A percentile compares a stretch with the other conserved stretches of the same genome.
phyloP scores from a whole-genome alignment of 768 basidiomycete genomes.

The Brasilioporus rufonigricans region DNA sequence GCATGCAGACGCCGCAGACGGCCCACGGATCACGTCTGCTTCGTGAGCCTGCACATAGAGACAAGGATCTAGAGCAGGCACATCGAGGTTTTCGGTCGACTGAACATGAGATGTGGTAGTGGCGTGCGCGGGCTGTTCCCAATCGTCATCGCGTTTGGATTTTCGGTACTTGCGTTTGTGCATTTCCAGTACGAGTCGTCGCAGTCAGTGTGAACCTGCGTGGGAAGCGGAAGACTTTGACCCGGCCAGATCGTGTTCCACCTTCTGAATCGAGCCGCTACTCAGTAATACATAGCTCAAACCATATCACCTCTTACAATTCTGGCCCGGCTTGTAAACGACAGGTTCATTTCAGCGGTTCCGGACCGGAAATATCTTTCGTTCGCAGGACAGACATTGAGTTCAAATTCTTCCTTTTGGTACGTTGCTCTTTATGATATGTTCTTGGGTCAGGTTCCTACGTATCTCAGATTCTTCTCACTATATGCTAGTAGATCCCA shows the following conservation, averaged over 20 bases:
- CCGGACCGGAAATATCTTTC: no score
- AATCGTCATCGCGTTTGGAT: constrained; percentile 6
- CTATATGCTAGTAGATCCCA: no score
- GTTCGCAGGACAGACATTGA: no score
- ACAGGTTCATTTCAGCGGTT: no score
- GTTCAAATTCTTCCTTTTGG: background rate
- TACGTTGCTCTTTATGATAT: background rate
- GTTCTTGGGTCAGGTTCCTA: background rate
- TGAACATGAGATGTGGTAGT: background rate
- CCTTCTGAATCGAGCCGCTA: no score
- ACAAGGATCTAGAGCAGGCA: constrained; percentile 20
- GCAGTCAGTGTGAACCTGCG: background rate
- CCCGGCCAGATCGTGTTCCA: no score
- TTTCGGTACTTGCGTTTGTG: constrained; percentile 28
- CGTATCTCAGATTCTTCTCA: no score
- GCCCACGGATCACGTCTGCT: constrained; percentile 63
- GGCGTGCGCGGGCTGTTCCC: constrained; percentile 4
- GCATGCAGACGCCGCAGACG: constrained; percentile 37
- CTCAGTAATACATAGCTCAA: no score
- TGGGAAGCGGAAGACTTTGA: background rate
- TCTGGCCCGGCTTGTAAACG: no score
- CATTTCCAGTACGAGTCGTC: constrained; percentile 11
- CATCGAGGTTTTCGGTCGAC: constrained; percentile 2
- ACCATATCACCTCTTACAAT: no score
- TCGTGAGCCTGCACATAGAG: constrained; percentile 72